A percentile compares a stretch with the other conserved stretches of the same genome.
Conservation (phyloP, 257 asterid genomes). For the Solanum arcanum region DNA sequence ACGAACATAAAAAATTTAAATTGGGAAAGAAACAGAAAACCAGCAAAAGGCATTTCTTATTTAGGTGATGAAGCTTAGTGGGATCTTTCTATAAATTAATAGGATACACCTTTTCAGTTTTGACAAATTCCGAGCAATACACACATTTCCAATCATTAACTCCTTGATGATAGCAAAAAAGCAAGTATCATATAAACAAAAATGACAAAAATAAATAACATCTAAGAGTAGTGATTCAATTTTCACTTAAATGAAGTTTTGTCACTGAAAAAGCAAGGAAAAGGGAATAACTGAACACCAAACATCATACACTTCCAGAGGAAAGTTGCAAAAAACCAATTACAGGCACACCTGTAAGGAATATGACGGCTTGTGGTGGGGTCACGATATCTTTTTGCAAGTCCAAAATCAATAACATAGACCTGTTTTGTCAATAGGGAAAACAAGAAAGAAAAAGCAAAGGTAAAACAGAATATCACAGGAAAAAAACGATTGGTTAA, state of each 20-base stretch:
- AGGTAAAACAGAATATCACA: background rate
- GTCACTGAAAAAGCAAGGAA: background rate
- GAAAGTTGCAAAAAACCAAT: background rate
- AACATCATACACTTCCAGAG: background rate
- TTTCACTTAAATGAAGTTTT: background rate
- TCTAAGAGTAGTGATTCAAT: background rate
- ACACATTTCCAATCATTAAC: background rate
- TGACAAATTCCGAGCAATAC: background rate
- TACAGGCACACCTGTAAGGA: constrained; percentile 52
- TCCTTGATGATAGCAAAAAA: background rate
- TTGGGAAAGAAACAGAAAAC: background rate
- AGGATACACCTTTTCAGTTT: background rate
- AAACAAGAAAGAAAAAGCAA: background rate
- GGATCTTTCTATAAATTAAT: background rate
- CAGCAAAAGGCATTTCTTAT: background rate
- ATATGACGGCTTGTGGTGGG: constrained; percentile 65
- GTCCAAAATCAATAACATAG: constrained; percentile 75
- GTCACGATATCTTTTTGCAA: constrained; percentile 81
- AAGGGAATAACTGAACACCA: background rate
- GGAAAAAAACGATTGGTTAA: background rate
- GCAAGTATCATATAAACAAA: background rate
- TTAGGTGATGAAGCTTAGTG: background rate
- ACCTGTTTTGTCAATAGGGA: constrained; percentile 31
- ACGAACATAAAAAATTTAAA: background rate
- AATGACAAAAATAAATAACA: background rate